A percentile compares a stretch with the other conserved stretches of the same genome.
phyloP scores from a whole-genome alignment of 352 stramenopile species.

The Pilasporangium apinafurcum region DNA sequence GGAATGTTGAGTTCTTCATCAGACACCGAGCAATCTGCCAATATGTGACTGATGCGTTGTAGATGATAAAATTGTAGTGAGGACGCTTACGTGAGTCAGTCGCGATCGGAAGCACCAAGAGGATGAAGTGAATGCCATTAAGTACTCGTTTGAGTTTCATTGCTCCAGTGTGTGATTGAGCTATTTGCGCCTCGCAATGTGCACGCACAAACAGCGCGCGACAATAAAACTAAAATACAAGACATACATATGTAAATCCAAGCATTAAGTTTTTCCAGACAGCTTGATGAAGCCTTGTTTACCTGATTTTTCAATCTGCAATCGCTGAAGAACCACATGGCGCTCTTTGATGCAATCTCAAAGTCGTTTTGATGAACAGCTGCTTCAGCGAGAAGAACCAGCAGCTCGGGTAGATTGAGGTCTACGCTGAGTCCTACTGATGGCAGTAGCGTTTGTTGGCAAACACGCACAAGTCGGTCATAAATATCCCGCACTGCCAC shows the following conservation, averaged over 20 bases:
- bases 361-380: conserved; percentile 66
- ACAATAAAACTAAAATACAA: conserved; percentile 74
- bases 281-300: neutral
- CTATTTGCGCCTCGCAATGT: conserved; percentile 42
- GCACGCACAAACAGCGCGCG: conserved; percentile 79
- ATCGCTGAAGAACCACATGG: conserved; percentile 71
- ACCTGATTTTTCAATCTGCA: conserved; percentile 72
- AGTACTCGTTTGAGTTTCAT: conserved; percentile 41
- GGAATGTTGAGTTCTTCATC: conserved; percentile 73
- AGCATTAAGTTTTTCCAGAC: neutral
- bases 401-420: conserved; percentile 57
- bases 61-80: conserved; percentile 88
- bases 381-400: conserved; percentile 71
- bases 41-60: conserved; percentile 86
- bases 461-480: conserved; percentile 16
- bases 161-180: conserved; percentile 26
- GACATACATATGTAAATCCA: neutral
- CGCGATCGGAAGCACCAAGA: conserved; percentile 70
- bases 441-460: conserved; percentile 30
- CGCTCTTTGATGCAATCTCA: conserved; percentile 33
- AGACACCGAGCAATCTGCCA: conserved; percentile 81
- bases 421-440: conserved; percentile 8
- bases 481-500: conserved; percentile 30
- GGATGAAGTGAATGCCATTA: conserved; percentile 70
- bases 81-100: conserved; percentile 46